Conservation (phyloP, 208 protist species). For the Histomonas meleagridis region DNA sequence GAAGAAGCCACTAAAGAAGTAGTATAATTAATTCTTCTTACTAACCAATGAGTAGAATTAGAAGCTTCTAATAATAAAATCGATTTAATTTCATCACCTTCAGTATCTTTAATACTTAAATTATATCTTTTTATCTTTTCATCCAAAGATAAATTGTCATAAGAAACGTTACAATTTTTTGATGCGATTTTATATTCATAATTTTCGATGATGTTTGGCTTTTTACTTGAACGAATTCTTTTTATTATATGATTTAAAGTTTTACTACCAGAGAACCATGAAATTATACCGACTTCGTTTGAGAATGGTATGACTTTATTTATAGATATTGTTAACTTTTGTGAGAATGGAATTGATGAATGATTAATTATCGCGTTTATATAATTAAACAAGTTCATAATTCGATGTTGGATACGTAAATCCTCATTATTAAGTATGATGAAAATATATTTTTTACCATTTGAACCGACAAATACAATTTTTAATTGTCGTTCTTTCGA, state of each 20-base stretch:
- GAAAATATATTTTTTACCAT: conserved; percentile 12
- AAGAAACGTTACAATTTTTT: too few relatives aligned
- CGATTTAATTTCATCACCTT: neutral
- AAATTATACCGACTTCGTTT: neutral
- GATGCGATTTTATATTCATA: too few relatives aligned
- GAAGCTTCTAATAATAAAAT: neutral
- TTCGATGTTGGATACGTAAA: neutral
- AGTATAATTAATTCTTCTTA: conserved; percentile 43
- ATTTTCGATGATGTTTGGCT: neutral
- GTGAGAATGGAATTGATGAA: neutral
- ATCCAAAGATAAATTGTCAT: neutral
- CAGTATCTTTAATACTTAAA: neutral
- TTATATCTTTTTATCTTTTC: neutral
- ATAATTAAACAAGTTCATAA: neutral
- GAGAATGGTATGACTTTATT: neutral
- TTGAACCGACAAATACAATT: neutral
- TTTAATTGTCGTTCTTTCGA: neutral
- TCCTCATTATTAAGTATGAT: conserved; percentile 4
- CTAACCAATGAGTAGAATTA: neutral
- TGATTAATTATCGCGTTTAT: conserved; percentile 6
- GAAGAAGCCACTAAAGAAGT: conserved; percentile 73
- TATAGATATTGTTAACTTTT: neutral
- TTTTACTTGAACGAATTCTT: neutral
- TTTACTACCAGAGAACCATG: neutral
- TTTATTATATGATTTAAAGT: neutral